phyloP scores from a whole-genome alignment of 2,329 filamentous ascomycete species.

The Chaetomiaceae sp. region DNA sequence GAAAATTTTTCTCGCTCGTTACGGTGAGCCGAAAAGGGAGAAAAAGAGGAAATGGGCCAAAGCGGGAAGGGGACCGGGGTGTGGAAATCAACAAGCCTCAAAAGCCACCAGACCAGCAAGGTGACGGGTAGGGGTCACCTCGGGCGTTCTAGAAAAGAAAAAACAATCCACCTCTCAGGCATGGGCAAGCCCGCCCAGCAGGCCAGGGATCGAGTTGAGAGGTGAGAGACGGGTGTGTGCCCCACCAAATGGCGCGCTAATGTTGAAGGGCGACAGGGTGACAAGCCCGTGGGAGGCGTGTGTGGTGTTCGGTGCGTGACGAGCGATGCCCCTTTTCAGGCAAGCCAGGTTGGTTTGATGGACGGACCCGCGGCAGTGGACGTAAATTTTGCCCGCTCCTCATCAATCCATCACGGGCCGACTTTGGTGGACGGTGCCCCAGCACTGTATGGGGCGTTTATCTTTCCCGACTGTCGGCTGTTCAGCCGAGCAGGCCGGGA shows the following conservation, averaged over 20 bases:
- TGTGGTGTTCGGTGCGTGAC: not conserved
- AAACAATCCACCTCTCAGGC: no score
- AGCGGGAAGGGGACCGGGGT: constrained; percentile 14
- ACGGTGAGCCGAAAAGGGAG: constrained; percentile 22
- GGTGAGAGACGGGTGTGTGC: constrained; percentile 14
- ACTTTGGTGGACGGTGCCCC: constrained; percentile 19
- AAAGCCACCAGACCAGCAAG: constrained; percentile 14
- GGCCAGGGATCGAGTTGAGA: constrained; percentile 15
- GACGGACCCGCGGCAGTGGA: constrained; percentile 33
- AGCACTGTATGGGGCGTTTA: constrained; percentile 10
- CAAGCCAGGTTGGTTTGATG: constrained; percentile 17
- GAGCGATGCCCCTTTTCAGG: constrained; percentile 12
- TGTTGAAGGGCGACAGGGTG: not conserved
- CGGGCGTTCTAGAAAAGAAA: constrained; percentile 18
- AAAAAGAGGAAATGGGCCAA: constrained; percentile 18
- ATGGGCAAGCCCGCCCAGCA: constrained; percentile 10
- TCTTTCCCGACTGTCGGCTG: not conserved
- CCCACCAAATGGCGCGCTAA: constrained; percentile 16
- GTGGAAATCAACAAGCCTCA: not conserved
- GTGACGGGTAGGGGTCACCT: constrained; percentile 13
- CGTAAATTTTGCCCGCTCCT: constrained; percentile 25
- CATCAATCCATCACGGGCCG: constrained; percentile 19
- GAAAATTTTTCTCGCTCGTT: constrained; percentile 24
- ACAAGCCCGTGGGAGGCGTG: not conserved
- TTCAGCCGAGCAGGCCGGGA: not conserved